Percentiles rank a stretch among this genome's conserved stretches.
Conservation (phyloP, 1,284 basidiomycete genomes). For the Malassezia yamatoensis region DNA sequence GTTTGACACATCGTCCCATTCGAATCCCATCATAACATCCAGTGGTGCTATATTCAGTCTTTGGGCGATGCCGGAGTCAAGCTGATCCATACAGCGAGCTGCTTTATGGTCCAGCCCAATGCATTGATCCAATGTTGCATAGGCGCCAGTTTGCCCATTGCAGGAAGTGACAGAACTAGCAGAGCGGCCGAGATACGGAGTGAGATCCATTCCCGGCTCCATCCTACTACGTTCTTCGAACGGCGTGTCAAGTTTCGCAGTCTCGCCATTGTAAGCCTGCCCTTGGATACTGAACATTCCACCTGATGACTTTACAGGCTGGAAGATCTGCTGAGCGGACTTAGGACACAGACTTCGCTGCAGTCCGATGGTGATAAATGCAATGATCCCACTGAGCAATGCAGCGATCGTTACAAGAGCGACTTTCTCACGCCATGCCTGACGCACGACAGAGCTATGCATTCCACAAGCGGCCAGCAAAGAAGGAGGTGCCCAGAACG, state of each 20-base stretch:
- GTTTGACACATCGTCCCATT: conserved; percentile 34
- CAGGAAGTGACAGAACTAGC: conserved; percentile 53
- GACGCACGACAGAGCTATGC: conserved; percentile 29
- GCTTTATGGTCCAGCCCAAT: neutral
- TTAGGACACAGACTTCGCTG: conserved; percentile 80
- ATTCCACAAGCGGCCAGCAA: conserved; percentile 48
- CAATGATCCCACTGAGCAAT: conserved; percentile 65
- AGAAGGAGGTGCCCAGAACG: conserved; percentile 42
- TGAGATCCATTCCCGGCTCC: conserved; percentile 68
- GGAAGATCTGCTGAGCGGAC: neutral
- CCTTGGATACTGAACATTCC: conserved; percentile 63
- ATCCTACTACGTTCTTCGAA: neutral
- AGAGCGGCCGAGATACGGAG: conserved; percentile 58
- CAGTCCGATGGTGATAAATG: conserved; percentile 88
- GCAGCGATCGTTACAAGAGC: conserved; percentile 35
- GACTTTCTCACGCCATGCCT: conserved; percentile 47
- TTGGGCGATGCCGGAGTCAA: neutral
- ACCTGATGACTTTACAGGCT: conserved; percentile 6
- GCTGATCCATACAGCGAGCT: conserved; percentile 45
- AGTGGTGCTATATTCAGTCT: neutral
- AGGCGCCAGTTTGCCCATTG: conserved; percentile 51
- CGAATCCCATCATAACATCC: conserved; percentile 28
- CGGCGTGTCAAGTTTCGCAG: conserved; percentile 44
- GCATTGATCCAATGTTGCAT: conserved; percentile 52
- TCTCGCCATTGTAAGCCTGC: conserved; percentile 60